Evolutionary conservation across 495 filamentous ascomycete species (phyloP), one percentile per base, ranked within the genome.

Genomic region (Aspergillus leporis): DNA sequence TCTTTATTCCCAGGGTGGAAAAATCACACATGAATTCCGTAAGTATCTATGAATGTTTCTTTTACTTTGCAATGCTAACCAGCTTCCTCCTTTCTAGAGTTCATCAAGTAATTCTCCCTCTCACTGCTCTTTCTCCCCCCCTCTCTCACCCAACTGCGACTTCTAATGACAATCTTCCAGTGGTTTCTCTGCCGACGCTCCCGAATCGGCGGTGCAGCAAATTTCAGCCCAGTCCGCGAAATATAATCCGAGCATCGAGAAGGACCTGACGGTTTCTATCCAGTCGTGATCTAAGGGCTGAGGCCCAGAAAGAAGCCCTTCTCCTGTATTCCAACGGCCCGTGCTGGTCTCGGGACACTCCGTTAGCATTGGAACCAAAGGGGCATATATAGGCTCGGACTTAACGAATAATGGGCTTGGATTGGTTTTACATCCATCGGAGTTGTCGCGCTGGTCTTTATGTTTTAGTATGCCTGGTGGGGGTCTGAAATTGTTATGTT

Each of bases 161-260:
- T 31, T 46, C 21, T 58, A 55, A 69, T 75, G 64, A 74, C 60
- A 8, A 19, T 31, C 8, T 21, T 64, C 43, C 56, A 92, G 88
- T 74, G 91, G 87, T 19, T 96, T 93, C 68, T 85, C 90, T 43
- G 88, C 86, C 45, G 86, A 88, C 60, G 84, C 86, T 48, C 84
- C 89, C 2, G 81, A 79, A 25, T 84, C 85, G 60, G 80, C 84
- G n/a, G 71, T 96, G 38, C 80, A 90, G 58, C 82, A 79, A 6
- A 81, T 96, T n/a, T 81, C 87, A 51, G 81, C 83, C 0, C 77
- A 83, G 74, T 87, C 88, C 23, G 70, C 79, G 30, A 68, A 85
- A 53, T 88, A 89, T 70, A 76, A 84, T 43, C 85, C 88, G 1
- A 70, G 81, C 10, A 85, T 96, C 51, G 92, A 96, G 67, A 88